Base-by-base conservation (phyloP, 768 basidiomycete species). In the Suillus hirtellus region DNA sequence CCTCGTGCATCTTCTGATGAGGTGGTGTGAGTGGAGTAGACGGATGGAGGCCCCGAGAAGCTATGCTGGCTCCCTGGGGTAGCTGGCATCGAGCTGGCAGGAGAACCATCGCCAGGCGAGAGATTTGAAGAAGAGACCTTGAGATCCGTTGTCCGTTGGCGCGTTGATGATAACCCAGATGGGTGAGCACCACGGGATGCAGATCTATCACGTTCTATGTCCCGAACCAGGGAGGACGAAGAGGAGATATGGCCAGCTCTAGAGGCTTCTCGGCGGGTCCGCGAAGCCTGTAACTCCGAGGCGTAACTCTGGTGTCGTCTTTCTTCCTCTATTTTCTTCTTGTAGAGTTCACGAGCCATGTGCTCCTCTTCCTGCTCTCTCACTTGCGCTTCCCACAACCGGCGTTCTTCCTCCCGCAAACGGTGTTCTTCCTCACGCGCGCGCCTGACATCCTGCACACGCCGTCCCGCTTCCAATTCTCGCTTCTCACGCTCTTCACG, bases 241-340 rank as follows among this genome's bases (percentile, higher is more conserved):
- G 71, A 62, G 63, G 73, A 62, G 42, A 69, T 53, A 59, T 75
- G 70, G 40, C 86, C 87, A 40, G 77, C 79, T 69, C 87, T 82
- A 61, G 79, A 75, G 3, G 80, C 75, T 69, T 92, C 89, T 65
- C 88, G 83, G 67, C 90, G 78, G 47, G 78, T 64, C 66, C 91
- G 81, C 3, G 89, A 77, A 37, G 87, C 88, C 43, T 78, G 78
- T 19, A 92, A 79, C 71, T 87, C 84, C 56, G 89, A 88, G 15
- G 79, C 77, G 70, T 84, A 89, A 60, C 77, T 65, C 50, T 78
- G 76, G 69, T 80, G 81, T 68, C 82, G 84, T 67, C 79, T 79
- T 68, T 87, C 86, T 68, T 82, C 84, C 63, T 86, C 86, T 64
- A 78, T 73, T 49, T 71, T 71, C 58, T 69, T 76, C 65, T 58